Base-by-base conservation (phyloP, 2,329 filamentous ascomycete species). In the Incumbomyces delicatus region DNA sequence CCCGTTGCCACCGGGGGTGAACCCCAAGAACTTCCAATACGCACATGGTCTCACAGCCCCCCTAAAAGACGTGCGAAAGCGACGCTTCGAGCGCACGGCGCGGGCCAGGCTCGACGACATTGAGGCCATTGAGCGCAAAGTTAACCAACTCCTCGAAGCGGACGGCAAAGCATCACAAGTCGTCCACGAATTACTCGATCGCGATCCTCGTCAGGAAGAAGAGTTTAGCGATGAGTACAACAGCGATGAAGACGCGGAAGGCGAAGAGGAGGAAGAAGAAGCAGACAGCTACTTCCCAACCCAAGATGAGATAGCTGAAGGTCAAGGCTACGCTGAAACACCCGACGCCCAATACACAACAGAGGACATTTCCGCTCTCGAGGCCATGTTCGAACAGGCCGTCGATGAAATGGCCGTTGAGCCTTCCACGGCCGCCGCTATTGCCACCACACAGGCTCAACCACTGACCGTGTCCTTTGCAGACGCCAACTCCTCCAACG, bases 31-130 rank as follows among this genome's bases (percentile, higher is more conserved):
- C 4, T 81, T 82, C 57, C 82, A 80, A 59, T 94, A 85, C 72
- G 84, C 87, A 1, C 88, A 94, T 63, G 88, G 88, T 29, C 71
- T 95, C 16, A 92, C 87, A 1, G 87, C 88, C 4, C 88, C 88
- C 1, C 86, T 94, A 81, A 84, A 87, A 60, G 87, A 86, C 69
- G 87, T 84, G 36, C 75, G 85, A 36, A 87, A 87, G 62, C 79
- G 86, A 22, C 77, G 88, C 29, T 94, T 94, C 65, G 52, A 52
- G 16, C 49, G 51, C 32, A 79, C 87, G 48, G 88, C 89, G 60
- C 81, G 87, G 2, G 78, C 90, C 44, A 87, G 82, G 50, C 81
- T 88, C 48, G 82, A 87, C 50, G 85, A 89, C 53, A 89, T 92
- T 52, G 83, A 90, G 61, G 83, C 87, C 55, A 87, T 90, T 41